phyloP scores from a whole-genome alignment of 1,284 basidiomycete species.

The Ceratobasidium sp. region DNA sequence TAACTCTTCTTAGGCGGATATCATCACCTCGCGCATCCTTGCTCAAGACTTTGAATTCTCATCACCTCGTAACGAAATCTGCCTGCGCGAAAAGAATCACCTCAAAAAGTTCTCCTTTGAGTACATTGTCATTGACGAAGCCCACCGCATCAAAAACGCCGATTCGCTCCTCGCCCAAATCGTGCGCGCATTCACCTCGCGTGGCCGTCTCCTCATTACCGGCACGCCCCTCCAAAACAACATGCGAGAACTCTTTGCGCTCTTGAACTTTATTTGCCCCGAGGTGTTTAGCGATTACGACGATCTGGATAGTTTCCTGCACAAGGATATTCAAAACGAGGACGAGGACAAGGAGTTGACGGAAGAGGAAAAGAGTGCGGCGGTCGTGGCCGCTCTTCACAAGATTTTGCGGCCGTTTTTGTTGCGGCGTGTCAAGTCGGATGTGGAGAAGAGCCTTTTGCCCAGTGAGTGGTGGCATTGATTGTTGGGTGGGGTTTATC shows the following conservation, averaged over 20 bases:
- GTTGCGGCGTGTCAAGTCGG: constrained; percentile 92
- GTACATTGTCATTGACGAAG: constrained; percentile 99
- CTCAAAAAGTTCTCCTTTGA: constrained; percentile 97
- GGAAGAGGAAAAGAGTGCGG: constrained; percentile 82
- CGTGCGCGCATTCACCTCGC: constrained; percentile 87
- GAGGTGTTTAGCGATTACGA: constrained; percentile 80
- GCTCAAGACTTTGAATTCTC: constrained; percentile 93
- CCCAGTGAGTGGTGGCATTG: constrained; percentile 67
- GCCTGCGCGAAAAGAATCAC: constrained; percentile 89
- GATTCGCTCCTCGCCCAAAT: constrained; percentile 97
- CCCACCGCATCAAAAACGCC: constrained; percentile 99
- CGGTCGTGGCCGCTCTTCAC: constrained; percentile 96
- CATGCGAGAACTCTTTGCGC: constrained; percentile 94
- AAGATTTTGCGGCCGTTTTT: constrained; percentile 97
- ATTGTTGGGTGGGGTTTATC: background rate
- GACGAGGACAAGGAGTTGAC: constrained; percentile 50
- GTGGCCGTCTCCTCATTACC: constrained; percentile 92
- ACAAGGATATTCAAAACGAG: constrained; percentile 65
- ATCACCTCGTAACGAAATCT: constrained; percentile 98
- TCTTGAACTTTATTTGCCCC: constrained; percentile 93
- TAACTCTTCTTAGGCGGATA: constrained; percentile 56
- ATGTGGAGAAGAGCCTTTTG: constrained; percentile 95
- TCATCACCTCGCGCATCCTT: constrained; percentile 81
- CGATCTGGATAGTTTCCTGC: constrained; percentile 76
- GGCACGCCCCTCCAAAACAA: constrained; percentile 98